Conservation (phyloP, 1,284 basidiomycete genomes). For the Boletus coffeatus region DNA sequence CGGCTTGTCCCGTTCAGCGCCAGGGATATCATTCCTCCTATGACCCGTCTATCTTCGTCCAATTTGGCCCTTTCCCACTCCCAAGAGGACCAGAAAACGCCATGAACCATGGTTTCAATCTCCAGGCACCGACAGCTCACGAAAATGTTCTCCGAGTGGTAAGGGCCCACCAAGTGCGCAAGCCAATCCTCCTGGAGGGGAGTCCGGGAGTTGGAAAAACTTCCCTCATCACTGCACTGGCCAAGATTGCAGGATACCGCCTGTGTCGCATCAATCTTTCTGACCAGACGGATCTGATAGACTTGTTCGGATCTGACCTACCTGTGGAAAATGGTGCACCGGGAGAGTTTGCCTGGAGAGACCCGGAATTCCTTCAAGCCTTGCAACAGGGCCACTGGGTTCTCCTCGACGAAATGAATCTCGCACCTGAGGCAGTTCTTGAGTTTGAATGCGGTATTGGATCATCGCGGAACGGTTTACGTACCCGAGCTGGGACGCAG, state of each 20-base stretch:
- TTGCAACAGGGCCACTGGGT: conserved; percentile 96
- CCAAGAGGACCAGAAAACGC: conserved; percentile 48
- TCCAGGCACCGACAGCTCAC: conserved; percentile 85
- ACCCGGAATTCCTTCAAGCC: conserved; percentile 93
- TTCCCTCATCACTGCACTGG: conserved; percentile 86
- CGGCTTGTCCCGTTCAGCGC: conserved; percentile 45
- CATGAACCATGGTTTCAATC: conserved; percentile 59
- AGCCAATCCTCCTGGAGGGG: conserved; percentile 94
- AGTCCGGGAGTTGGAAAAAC: conserved; percentile 99
- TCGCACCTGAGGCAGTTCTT: conserved; percentile 93
- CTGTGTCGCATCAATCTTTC: conserved; percentile 98
- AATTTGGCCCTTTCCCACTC: conserved; percentile 77
- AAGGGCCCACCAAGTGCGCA: conserved; percentile 85
- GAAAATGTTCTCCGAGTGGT: conserved; percentile 89
- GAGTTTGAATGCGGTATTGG: conserved; percentile 94
- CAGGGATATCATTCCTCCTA: conserved; percentile 26
- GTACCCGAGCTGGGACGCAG: conserved; percentile 93
- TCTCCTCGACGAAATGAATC: conserved; percentile 97
- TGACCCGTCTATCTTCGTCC: conserved; percentile 40
- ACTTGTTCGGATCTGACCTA: conserved; percentile 95
- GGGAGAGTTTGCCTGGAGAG: conserved; percentile 96
- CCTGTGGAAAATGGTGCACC: conserved; percentile 90
- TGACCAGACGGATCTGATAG: conserved; percentile 96
- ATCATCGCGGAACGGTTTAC: conserved; percentile 94
- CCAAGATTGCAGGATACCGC: conserved; percentile 72